These are phyloP conservation scores for Cyclaneusma minus DNA, from an alignment of 2,329 filamentous ascomycete genomes.

Conservation along the genomic window DNA sequence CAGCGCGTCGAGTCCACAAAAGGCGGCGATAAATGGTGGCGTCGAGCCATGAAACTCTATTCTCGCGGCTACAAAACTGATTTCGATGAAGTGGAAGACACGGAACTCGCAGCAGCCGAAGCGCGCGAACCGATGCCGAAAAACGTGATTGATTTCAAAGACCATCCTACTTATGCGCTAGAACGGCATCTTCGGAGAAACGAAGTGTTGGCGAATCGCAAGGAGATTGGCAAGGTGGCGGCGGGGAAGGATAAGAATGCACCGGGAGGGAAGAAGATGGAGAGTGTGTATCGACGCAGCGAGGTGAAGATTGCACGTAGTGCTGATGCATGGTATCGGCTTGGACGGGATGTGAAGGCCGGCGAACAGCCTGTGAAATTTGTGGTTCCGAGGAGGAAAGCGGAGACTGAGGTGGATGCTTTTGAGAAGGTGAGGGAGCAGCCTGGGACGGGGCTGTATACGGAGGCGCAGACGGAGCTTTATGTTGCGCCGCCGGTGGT, in stretches of 20 bases:
- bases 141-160: constrained; percentile 76
- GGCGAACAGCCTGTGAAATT: constrained; percentile 75
- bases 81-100: constrained; percentile 72
- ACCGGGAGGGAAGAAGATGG: constrained; percentile 30
- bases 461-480: constrained; percentile 47
- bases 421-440: constrained; percentile 27
- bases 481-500: constrained; percentile 67
- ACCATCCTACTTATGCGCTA: constrained; percentile 70
- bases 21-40: constrained; percentile 36
- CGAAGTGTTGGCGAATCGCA: constrained; percentile 59
- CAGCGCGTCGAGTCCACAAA: constrained; percentile 55
- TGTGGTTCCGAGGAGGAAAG: constrained; percentile 30
- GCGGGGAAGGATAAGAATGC: constrained; percentile 38
- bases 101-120: constrained; percentile 55
- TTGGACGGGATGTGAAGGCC: constrained; percentile 64
- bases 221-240: constrained; percentile 62
- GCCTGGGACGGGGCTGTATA: constrained; percentile 42
- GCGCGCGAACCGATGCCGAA: constrained; percentile 71
- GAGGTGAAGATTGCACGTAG: constrained; percentile 70
- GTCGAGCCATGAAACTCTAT: constrained; percentile 32
- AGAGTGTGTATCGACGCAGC: constrained; percentile 66
- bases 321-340: constrained; percentile 78
- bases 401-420: constrained; percentile 23
- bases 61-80: constrained; percentile 31
- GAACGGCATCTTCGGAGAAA: constrained; percentile 72